Percentiles rank a stretch among this genome's conserved stretches.
Evolutionary conservation across 805 yeast species (phyloP).

Genomic region (Zygotorulaspora sp.): DNA sequence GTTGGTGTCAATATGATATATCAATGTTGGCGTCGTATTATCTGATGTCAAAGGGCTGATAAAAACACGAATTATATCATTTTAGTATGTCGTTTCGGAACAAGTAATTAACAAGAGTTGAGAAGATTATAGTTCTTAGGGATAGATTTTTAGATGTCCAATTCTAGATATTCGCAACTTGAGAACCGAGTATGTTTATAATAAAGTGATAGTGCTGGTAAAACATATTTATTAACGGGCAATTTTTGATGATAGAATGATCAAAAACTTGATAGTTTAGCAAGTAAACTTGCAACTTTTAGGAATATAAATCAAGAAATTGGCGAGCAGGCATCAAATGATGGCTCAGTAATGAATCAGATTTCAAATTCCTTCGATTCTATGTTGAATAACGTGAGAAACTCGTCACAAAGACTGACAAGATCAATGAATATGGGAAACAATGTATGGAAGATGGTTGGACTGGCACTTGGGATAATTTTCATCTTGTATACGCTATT

Average conservation of each 20-base stretch:
- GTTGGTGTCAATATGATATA: too few species aligned
- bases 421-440: slow-evolving; percentile 58
- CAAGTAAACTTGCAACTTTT: slow-evolving; percentile 60
- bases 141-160: slow-evolving; percentile 31
- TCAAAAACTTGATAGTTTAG: slow-evolving; percentile 54
- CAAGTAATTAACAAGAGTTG: too few species aligned
- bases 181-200: slow-evolving; percentile 27
- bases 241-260: too few species aligned
- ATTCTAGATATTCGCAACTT: slow-evolving; percentile 31
- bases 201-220: too few species aligned
- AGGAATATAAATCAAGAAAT: slow-evolving; percentile 66
- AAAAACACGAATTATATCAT: too few species aligned
- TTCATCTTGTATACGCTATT: slow-evolving; percentile 53
- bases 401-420: slow-evolving; percentile 48
- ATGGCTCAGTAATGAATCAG: slow-evolving; percentile 39
- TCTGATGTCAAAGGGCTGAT: too few species aligned
- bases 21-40: too few species aligned
- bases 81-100: too few species aligned
- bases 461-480: slow-evolving; percentile 49
- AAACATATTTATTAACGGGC: too few species aligned
- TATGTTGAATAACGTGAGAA: slow-evolving; percentile 46
- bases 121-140: too few species aligned
- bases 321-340: slow-evolving; percentile 57
- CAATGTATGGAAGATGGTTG: slow-evolving; percentile 55
- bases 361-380: slow-evolving; percentile 49